A percentile compares a stretch with the other conserved stretches of the same genome.
Conservation (phyloP, 2,329 filamentous ascomycete species). For the Cladosporium cucumerinum region DNA sequence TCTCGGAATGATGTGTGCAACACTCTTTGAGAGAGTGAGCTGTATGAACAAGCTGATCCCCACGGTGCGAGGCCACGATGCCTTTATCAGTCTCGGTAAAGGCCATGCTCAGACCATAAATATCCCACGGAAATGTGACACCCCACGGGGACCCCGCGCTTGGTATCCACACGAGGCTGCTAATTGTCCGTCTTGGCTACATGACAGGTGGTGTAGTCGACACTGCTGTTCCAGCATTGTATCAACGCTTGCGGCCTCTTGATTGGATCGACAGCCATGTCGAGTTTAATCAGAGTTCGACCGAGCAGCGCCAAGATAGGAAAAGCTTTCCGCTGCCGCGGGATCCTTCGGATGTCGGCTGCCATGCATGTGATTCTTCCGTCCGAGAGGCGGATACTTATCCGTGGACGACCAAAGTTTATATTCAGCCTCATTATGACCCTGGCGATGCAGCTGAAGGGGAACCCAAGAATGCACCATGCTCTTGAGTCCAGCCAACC, state of each 20-base stretch:
- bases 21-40: neutral
- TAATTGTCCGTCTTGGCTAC: constrained; percentile 14
- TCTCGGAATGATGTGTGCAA: neutral
- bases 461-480: neutral
- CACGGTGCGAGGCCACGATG: neutral
- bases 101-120: neutral
- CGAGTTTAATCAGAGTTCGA: neutral
- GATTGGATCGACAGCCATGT: neutral
- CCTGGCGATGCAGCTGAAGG: neutral
- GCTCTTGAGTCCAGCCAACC: neutral
- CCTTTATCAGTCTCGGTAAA: neutral
- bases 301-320: neutral
- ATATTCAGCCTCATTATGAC: neutral
- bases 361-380: neutral
- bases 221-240: neutral
- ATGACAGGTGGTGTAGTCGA: neutral
- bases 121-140: neutral
- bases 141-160: constrained; percentile 12
- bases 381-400: neutral
- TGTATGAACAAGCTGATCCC: neutral
- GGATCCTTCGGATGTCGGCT: neutral
- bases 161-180: neutral
- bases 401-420: neutral
- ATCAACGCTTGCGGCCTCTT: too few relatives aligned
- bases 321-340: neutral